Evolutionary conservation across 768 basidiomycete species (phyloP), one percentile per base, ranked within the genome.

Genomic region (Lactarius hatsudake): DNA sequence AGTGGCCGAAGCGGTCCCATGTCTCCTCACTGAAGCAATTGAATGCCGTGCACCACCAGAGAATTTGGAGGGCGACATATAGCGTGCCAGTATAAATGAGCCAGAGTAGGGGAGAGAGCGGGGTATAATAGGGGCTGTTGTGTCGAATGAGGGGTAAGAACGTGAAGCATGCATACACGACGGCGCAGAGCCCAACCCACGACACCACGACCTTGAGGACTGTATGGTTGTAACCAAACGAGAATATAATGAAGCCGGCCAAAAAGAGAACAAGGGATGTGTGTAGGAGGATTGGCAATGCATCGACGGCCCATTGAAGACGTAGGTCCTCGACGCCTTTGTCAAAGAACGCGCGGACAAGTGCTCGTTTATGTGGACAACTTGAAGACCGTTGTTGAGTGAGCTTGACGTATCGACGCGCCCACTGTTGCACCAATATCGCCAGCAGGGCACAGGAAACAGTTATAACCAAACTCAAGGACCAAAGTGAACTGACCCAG

Each of bases 211-310:
- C 54, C 30, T 26, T 55, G 54, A 55, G 23, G 30, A 67, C 55
- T 17, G 48, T 28, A 6, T 15, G 40, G 32, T 67, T 26, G 26
- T 54, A 56, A 20, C 26, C 30, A 28, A 64, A 55, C 18, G 57
- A 34, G 38, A 64, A 67, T 9, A 51, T 20, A 40, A 43, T 15
- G 12, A 67, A 45, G 18, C 66, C 66, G 32, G 43, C 36, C 51
- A 67, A 30, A 63, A 67, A 67, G 7, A 67, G 62, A 55, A 67
- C 54, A 23, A 67, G 18, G n/a, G 66, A 53, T 4, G 38, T 10
- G 48, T 65, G 62, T 20, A 67, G 20, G 32, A 67, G 62, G 18
- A 48, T 23, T 4, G 66, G 63, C 5, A 67, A 13, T 2, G 61
- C 61, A 9, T 58, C 32, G 7, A 64, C 30, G 13, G 30, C 26